Base-by-base conservation (phyloP, 2,329 filamentous ascomycete species). In the Aureobasidium vineae region DNA sequence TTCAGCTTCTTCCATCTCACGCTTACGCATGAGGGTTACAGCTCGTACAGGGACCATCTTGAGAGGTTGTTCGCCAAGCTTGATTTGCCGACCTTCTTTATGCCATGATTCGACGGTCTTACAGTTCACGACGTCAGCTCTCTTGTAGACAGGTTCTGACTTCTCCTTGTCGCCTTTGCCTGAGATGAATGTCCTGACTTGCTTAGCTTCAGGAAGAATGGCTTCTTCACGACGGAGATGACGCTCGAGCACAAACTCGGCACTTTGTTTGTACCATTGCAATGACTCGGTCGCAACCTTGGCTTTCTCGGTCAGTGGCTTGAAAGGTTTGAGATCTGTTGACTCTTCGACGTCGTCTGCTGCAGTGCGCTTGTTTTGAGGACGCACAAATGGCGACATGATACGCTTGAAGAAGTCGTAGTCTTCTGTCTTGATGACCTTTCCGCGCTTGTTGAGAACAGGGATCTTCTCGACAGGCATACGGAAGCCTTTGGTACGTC, bases 101-200 rank as follows among this genome's bases (percentile, higher is more conserved):
- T 98, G 95, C 95, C 95, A 99, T 1, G 91, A 97, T 75, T 99
- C 95, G 1, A 90, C 90, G 33, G 91, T 96, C 77, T 97, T 93
- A 75, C 96, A 96, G 45, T 85, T 83, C 2, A 93, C 86, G 0
- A 98, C 87, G 70, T 98, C 93, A 63, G 85, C 84, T 40, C 94
- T 88, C 0, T 84, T 84, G 74, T 87, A 98, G 0, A 98, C 92
- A 0, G 91, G 88, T 75, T 97, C 92, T 67, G 90, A 86, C 52
- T 89, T 89, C 2, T 84, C 79, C 54, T 88, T 89, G 52, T 87
- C 86, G 16, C 88, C 90, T 77, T 94, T 97, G 11, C 86, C 88
- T 54, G 87, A 86, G 5, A 82, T 86, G 76, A 98, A 97, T 13
- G 85, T 84, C 70, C 89, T 91, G 41, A 92, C 88, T 1, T 90